Conservation (phyloP, 176 grass and related monocot genomes). For the Triticum urartu region DNA sequence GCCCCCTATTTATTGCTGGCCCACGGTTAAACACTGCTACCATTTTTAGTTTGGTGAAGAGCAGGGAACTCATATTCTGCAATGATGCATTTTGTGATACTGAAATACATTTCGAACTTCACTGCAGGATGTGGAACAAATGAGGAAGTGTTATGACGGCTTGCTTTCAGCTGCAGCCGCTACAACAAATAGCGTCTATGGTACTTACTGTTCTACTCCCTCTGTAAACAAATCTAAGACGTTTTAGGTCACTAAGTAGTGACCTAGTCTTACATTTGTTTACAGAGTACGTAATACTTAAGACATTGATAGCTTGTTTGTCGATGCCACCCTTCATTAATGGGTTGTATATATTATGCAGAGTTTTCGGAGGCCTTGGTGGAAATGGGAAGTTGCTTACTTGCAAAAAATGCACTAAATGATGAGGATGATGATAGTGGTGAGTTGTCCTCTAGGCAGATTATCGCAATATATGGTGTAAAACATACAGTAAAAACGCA, state of each 20-base stretch:
- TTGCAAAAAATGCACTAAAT: slow-evolving; percentile 65
- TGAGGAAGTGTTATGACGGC: slow-evolving; percentile 79
- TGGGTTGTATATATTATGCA: slow-evolving; percentile 19
- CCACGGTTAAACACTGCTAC: background rate
- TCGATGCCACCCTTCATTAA: slow-evolving; percentile 3
- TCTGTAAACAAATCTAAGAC: too few relatives aligned
- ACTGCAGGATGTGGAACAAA: slow-evolving; percentile 80
- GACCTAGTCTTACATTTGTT: too few relatives aligned
- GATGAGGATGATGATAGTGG: slow-evolving; percentile 81
- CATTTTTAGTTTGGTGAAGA: background rate
- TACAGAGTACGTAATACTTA: background rate
- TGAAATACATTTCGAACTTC: background rate
- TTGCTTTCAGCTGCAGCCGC: slow-evolving; percentile 81
- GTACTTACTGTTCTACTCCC: slow-evolving; percentile 45
- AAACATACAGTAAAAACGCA: background rate
- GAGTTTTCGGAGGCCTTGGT: slow-evolving; percentile 86
- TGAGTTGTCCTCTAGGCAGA: slow-evolving; percentile 30
- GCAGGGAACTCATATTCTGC: background rate
- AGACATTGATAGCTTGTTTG: slow-evolving; percentile 6
- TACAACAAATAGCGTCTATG: slow-evolving; percentile 80
- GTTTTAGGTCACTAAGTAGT: too few relatives aligned
- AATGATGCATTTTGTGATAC: background rate
- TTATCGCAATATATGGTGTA: slow-evolving; percentile 17
- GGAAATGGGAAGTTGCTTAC: slow-evolving; percentile 83
- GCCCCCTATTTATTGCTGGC: background rate